Evolutionary conservation across 179 eudicot genomes (phyloP).

Genomic region (Amaranthus tricolor): DNA sequence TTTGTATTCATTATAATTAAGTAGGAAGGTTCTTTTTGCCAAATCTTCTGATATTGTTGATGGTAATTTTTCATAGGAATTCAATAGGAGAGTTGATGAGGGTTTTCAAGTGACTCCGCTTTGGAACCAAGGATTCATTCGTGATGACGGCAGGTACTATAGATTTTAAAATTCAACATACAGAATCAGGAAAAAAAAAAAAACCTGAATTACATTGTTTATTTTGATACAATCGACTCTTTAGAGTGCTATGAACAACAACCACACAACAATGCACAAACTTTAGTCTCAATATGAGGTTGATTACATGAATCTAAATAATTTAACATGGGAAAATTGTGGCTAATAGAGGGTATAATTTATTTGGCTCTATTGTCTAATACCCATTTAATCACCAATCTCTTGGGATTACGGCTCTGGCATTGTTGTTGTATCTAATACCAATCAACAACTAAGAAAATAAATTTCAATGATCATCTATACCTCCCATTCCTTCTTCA

Average conservation of each 20-base stretch:
- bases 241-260: not conserved
- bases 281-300: not conserved
- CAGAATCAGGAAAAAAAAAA: not conserved
- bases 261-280: not conserved
- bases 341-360: too few relatives aligned
- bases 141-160: conserved; percentile 89
- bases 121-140: conserved; percentile 90
- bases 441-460: too few relatives aligned
- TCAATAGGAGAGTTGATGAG: conserved; percentile 61
- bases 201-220: too few relatives aligned
- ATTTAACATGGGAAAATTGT: too few relatives aligned
- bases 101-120: conserved; percentile 97
- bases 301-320: not conserved
- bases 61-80: conserved; percentile 48
- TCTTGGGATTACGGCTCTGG: too few relatives aligned
- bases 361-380: too few relatives aligned
- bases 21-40: not conserved
- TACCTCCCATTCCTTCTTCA: too few relatives aligned
- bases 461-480: too few relatives aligned
- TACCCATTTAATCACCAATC: too few relatives aligned
- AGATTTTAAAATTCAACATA: conserved; percentile 1
- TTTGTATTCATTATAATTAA: too few relatives aligned
- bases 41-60: not conserved
- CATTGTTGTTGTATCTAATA: too few relatives aligned
- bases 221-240: not conserved